These are phyloP conservation scores for Delphinella strobiligena DNA, from an alignment of 2,329 filamentous ascomycete species.

Conservation along the genomic window DNA sequence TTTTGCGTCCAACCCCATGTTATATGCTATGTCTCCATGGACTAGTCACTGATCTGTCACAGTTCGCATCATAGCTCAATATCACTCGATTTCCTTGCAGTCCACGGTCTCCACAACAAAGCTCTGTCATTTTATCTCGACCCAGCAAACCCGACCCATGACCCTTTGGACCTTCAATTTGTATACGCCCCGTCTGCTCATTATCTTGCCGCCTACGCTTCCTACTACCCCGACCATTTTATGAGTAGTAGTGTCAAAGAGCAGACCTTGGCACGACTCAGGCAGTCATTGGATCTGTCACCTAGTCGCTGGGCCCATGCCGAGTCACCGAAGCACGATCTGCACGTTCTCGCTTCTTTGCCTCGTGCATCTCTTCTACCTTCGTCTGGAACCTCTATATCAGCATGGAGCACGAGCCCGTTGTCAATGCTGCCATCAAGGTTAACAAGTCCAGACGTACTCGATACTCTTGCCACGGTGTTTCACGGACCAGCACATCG, in stretches of 20 bases:
- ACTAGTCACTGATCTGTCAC: not conserved
- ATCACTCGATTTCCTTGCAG: constrained; percentile 41
- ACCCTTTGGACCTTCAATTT: constrained; percentile 41
- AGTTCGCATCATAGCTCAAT: constrained; percentile 16
- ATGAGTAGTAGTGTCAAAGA: constrained; percentile 33
- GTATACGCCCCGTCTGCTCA: constrained; percentile 43
- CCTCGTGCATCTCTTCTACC: constrained; percentile 42
- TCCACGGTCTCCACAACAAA: constrained; percentile 37
- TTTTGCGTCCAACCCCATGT: not conserved
- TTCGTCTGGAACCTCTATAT: constrained; percentile 17
- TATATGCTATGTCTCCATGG: not conserved
- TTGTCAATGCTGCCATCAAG: constrained; percentile 40
- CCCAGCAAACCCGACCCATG: constrained; percentile 30
- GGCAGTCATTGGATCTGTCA: constrained; percentile 32
- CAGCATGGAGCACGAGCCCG: constrained; percentile 25
- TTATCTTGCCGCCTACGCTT: constrained; percentile 46
- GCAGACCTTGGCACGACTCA: constrained; percentile 35
- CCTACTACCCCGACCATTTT: constrained; percentile 43
- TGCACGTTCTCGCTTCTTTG: constrained; percentile 45
- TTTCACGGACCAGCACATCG: constrained; percentile 39
- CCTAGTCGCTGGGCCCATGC: constrained; percentile 39
- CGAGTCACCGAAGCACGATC: constrained; percentile 42
- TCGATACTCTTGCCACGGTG: constrained; percentile 42
- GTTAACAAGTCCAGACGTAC: constrained; percentile 39
- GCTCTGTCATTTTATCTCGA: constrained; percentile 41